Conservation (phyloP, 1,139 yeast genomes). For the Pichia cactophila region DNA sequence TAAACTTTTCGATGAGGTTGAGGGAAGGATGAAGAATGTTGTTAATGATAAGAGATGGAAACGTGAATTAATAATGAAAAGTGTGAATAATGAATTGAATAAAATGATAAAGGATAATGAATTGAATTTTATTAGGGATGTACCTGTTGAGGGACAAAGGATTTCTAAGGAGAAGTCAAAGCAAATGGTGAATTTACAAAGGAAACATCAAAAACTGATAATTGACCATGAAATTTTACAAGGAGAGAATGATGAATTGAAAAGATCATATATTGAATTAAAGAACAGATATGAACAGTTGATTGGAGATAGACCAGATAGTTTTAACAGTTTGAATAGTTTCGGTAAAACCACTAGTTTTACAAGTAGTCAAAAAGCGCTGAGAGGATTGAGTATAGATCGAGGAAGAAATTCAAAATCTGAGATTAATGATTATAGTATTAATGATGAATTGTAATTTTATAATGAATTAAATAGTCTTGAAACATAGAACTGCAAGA, state of each 20-base stretch:
- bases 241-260: conserved; percentile 1
- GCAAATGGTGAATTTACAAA: not conserved
- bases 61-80: conserved; percentile 1
- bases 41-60: not conserved
- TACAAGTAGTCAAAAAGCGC: not conserved
- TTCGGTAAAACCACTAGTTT: not conserved
- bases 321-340: not conserved
- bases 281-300: not conserved
- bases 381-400: not conserved
- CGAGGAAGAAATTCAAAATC: not conserved
- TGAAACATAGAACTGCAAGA: conserved; percentile 74
- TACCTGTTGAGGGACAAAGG: not conserved
- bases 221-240: conserved; percentile 3
- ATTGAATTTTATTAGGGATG: not conserved
- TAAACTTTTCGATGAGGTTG: not conserved
- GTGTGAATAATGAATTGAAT: not conserved
- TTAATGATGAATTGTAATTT: not conserved
- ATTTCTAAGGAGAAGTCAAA: not conserved
- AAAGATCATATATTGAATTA: not conserved
- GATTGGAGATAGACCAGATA: not conserved
- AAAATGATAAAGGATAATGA: not conserved
- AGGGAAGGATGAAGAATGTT: not conserved
- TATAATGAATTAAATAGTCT: conserved; percentile 41
- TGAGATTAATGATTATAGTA: not conserved
- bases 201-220: conserved; percentile 4